Conservation (phyloP, 768 basidiomycete species). For the Tephrocybe sp. region DNA sequence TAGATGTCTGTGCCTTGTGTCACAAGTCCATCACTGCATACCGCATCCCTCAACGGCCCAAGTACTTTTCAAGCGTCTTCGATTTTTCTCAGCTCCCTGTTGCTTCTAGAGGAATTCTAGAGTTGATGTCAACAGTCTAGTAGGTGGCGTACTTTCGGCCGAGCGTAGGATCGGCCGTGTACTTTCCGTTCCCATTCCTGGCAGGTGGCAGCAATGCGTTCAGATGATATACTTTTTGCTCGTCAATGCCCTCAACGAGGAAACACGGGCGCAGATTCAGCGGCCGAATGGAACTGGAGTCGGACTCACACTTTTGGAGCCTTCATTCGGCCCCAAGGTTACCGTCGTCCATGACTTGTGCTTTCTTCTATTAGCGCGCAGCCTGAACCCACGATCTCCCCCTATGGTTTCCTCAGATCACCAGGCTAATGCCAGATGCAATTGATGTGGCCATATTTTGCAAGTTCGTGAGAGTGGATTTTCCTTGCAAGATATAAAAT, state of each 20-base stretch:
- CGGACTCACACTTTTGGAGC: neutral
- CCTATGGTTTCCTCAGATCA: neutral
- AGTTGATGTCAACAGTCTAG: no score
- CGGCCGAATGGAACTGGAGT: no score
- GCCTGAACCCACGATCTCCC: conserved; percentile 3
- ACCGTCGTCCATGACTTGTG: neutral
- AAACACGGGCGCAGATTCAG: neutral
- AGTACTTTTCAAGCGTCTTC: no score
- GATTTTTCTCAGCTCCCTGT: no score
- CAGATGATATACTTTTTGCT: neutral
- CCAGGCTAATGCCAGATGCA: neutral
- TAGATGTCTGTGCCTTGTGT: no score
- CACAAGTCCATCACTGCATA: no score
- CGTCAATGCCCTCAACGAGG: neutral
- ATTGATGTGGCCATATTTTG: conserved; percentile 1
- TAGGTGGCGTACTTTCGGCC: conserved; percentile 10
- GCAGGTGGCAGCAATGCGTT: neutral
- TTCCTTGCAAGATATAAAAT: conserved; percentile 11
- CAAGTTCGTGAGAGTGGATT: conserved; percentile 9
- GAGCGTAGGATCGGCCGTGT: conserved; percentile 9
- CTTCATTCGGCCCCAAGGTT: conserved; percentile 3
- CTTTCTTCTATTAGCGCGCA: conserved; percentile 3
- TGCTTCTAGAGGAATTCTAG: no score
- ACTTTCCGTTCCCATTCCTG: conserved; percentile 3
- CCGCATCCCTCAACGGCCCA: no score